Percentiles rank a stretch among this genome's conserved stretches.
These are phyloP conservation scores for Diutina mesorugosa DNA, from an alignment of 1,139 yeast species.

Conservation along the genomic window DNA sequence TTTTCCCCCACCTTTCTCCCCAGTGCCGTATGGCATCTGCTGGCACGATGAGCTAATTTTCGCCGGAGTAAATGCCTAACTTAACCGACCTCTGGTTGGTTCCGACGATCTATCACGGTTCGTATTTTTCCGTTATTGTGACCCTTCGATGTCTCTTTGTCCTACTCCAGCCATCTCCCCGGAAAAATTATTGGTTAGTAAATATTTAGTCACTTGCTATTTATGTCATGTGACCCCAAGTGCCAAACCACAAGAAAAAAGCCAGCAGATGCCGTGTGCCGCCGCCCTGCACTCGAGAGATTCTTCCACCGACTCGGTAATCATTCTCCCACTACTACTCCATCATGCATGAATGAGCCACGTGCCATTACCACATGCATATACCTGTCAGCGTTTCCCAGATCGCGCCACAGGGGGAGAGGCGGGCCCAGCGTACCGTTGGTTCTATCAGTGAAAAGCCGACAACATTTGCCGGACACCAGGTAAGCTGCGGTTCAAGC, in stretches of 20 bases:
- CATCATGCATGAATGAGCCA: not conserved
- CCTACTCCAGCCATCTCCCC: not conserved
- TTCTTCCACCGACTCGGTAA: not conserved
- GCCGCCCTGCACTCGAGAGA: not conserved
- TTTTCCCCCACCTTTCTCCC: too few relatives aligned
- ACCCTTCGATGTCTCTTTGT: too few relatives aligned
- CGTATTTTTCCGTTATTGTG: too few relatives aligned
- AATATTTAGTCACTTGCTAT: not conserved
- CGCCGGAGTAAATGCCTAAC: too few relatives aligned
- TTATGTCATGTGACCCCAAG: not conserved
- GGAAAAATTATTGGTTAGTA: not conserved
- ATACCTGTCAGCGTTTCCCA: not conserved
- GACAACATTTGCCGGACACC: not conserved
- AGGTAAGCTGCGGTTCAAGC: not conserved
- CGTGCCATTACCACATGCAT: not conserved
- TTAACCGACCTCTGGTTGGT: too few relatives aligned
- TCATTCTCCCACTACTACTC: not conserved
- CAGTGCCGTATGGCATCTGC: too few relatives aligned
- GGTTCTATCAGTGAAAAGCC: not conserved
- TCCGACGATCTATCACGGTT: too few relatives aligned
- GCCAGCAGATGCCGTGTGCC: too few relatives aligned
- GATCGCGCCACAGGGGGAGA: not conserved
- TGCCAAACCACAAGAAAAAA: not conserved
- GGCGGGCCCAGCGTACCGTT: not conserved
- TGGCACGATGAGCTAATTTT: too few relatives aligned